These are phyloP conservation scores for Colletotrichum spaethianum DNA, from an alignment of 2,329 filamentous ascomycete species.

Conservation along the genomic window DNA sequence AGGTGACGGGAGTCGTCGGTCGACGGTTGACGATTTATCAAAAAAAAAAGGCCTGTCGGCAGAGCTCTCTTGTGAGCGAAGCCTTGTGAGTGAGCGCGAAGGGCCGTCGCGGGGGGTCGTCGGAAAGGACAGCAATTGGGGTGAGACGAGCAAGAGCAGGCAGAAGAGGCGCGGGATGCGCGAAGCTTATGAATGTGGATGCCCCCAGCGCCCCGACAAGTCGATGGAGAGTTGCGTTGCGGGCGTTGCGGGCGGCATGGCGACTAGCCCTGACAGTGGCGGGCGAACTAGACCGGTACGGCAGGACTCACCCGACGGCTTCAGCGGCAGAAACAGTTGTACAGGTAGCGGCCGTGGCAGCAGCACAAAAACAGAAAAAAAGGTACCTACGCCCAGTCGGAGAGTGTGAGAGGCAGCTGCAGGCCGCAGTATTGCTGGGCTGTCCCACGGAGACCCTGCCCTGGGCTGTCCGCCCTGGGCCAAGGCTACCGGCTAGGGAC, in stretches of 20 bases:
- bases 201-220: constrained; percentile 9
- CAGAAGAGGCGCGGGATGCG: constrained; percentile 25
- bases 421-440: constrained; percentile 29
- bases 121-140: constrained; percentile 26
- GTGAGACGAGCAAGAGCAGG: background rate
- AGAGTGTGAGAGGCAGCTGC: background rate
- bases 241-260: constrained; percentile 39
- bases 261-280: constrained; percentile 39
- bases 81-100: constrained; percentile 24
- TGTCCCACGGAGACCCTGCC: constrained; percentile 29
- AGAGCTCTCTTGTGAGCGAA: constrained; percentile 32
- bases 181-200: constrained; percentile 41
- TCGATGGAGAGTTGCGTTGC: constrained; percentile 37
- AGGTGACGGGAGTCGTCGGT: background rate
- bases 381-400: background rate
- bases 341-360: constrained; percentile 3
- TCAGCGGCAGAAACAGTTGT: constrained; percentile 19
- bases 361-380: background rate
- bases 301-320: constrained; percentile 25
- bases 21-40: background rate
- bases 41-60: constrained; percentile 23
- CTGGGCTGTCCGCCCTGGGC: constrained; percentile 19
- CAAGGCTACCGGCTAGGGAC: constrained; percentile 26
- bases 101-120: constrained; percentile 25
- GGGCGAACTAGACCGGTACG: constrained; percentile 38